Evolutionary conservation across 2,329 filamentous ascomycete species (phyloP).

Genomic region (Hymenoscyphus scutula): DNA sequence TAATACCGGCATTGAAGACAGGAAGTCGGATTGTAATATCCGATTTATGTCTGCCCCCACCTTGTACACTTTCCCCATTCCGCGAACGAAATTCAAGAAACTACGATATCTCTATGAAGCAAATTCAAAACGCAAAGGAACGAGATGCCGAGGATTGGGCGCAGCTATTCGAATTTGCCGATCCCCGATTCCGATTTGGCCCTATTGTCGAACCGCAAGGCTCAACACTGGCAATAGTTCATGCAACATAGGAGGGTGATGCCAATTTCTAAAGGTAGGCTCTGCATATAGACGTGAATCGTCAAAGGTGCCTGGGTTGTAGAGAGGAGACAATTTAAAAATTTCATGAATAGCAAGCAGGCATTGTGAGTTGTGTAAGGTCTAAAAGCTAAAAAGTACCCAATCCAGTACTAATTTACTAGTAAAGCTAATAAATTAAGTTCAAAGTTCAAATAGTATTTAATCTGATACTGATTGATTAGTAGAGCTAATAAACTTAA

Average conservation of each 20-base stretch:
- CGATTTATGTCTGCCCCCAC: constrained; percentile 9
- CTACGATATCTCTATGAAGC: constrained; percentile 51
- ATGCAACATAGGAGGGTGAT: constrained; percentile 3
- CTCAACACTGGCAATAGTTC: neutral
- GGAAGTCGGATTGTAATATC: constrained; percentile 38
- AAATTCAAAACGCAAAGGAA: constrained; percentile 40
- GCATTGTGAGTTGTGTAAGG: no score
- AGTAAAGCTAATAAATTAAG: no score
- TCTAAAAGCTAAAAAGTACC: no score
- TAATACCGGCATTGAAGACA: constrained; percentile 43
- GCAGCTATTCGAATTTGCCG: constrained; percentile 28
- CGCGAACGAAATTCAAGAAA: constrained; percentile 33
- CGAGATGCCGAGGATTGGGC: constrained; percentile 35
- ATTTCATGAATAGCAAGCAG: no score
- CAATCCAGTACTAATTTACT: no score
- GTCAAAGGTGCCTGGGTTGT: no score
- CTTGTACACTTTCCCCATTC: constrained; percentile 5
- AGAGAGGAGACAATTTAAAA: no score
- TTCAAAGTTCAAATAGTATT: no score
- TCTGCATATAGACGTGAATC: no score
- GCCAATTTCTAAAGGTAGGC: no score
- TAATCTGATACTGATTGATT: no score
- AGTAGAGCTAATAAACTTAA: no score
- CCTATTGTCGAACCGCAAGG: neutral
- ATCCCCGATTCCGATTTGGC: constrained; percentile 19